These are phyloP conservation scores for Globisporangium rhizosaccharum DNA, from an alignment of 352 stramenopile genomes.

Conservation along the genomic window DNA sequence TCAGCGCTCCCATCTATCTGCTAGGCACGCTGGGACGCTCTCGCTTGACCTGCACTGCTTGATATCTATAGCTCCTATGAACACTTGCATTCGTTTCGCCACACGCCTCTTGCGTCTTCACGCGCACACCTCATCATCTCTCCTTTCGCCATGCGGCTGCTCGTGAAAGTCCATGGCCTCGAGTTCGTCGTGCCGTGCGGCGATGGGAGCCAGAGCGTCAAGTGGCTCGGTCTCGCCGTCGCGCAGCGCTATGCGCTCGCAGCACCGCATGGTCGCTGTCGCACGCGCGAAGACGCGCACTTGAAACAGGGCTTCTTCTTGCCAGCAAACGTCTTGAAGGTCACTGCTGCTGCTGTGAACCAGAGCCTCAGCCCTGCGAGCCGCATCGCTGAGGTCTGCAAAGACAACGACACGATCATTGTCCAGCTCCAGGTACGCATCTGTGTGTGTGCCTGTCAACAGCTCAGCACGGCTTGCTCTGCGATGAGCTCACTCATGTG, in stretches of 20 bases:
- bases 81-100: not conserved
- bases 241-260: constrained; percentile 71
- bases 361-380: constrained; percentile 24
- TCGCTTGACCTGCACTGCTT: not conserved
- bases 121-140: not conserved
- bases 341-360: constrained; percentile 22
- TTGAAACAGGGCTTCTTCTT: constrained; percentile 80
- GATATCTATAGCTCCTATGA: not conserved
- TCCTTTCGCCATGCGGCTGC: constrained; percentile 44
- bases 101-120: not conserved
- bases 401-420: constrained; percentile 63
- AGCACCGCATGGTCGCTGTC: constrained; percentile 58
- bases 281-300: constrained; percentile 70
- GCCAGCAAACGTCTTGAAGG: constrained; percentile 46
- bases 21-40: not conserved
- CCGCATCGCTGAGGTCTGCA: constrained; percentile 55
- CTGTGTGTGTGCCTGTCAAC: not conserved
- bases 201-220: constrained; percentile 67
- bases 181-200: constrained; percentile 74
- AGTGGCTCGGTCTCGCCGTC: constrained; percentile 79
- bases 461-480: not conserved
- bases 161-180: constrained; percentile 62
- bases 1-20: not conserved
- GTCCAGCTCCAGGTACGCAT: constrained; percentile 56
- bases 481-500: not conserved